Percentiles rank a stretch among this genome's conserved stretches.
Conservation (phyloP, 75 land plant species). For the Picea sitchensis region DNA sequence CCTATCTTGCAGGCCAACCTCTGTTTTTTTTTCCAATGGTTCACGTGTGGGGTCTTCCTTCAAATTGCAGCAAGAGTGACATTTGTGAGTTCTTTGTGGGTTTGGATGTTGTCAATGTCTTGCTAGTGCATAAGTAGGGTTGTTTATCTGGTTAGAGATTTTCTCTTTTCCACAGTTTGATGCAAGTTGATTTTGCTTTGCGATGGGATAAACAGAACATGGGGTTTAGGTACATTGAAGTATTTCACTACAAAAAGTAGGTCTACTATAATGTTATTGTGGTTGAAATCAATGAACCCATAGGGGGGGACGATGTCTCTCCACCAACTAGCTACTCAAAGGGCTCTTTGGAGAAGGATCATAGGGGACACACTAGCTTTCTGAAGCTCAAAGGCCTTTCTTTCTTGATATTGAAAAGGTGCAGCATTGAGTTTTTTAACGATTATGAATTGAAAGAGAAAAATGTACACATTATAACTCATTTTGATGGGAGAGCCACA, state of each 20-base stretch:
- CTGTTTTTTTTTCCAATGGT: too few species aligned
- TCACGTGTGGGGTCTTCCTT: too few species aligned
- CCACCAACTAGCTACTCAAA: constrained; percentile 39
- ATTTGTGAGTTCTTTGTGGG: too few species aligned
- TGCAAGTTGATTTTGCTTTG: too few species aligned
- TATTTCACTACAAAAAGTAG: constrained; percentile 81
- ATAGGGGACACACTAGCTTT: constrained; percentile 66
- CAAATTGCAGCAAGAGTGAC: too few species aligned
- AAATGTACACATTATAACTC: constrained; percentile 69
- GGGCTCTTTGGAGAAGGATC: constrained; percentile 57
- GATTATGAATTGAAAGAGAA: constrained; percentile 53
- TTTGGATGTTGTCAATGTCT: too few species aligned
- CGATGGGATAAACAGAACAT: too few species aligned
- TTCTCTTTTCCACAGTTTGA: too few species aligned
- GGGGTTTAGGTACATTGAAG: too few species aligned
- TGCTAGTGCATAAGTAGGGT: too few species aligned
- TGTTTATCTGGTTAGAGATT: too few species aligned
- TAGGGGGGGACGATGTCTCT: constrained; percentile 33
- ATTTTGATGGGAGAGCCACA: constrained; percentile 85
- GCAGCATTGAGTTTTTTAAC: constrained; percentile 70
- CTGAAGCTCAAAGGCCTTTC: constrained; percentile 87
- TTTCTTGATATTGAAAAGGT: constrained; percentile 57
- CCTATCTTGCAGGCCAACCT: too few species aligned
- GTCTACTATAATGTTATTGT: constrained; percentile 89
- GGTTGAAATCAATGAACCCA: constrained; percentile 61